Evolutionary conservation across 768 basidiomycete genomes (phyloP).

Genomic region (Mycena albidolilacea): DNA sequence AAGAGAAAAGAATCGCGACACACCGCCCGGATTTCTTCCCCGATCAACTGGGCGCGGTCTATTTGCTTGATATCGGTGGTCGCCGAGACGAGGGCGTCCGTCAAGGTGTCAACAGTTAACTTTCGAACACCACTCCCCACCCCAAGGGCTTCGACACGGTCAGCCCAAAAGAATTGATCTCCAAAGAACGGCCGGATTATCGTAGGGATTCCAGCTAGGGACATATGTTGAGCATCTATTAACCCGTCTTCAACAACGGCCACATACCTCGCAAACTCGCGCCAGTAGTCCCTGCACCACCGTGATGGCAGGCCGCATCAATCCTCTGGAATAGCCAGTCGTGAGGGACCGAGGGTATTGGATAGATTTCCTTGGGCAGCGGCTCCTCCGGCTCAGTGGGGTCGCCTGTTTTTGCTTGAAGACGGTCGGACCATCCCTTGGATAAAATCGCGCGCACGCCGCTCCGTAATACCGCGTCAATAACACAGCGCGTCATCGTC

Average conservation of each 20-base stretch:
- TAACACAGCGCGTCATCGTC: conserved; percentile 91
- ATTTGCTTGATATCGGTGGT: conserved; percentile 94
- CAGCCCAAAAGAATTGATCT: conserved; percentile 98
- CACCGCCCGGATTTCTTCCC: conserved; percentile 90
- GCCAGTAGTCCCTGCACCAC: conserved; percentile 96
- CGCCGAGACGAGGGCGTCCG: conserved; percentile 84
- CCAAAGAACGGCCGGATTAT: conserved; percentile 99
- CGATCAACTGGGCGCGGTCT: conserved; percentile 84
- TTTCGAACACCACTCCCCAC: conserved; percentile 92
- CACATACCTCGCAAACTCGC: conserved; percentile 89
- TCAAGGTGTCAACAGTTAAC: conserved; percentile 82
- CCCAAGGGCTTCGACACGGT: conserved; percentile 96
- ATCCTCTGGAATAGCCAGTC: conserved; percentile 97
- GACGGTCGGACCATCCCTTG: conserved; percentile 97
- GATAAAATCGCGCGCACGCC: conserved; percentile 95
- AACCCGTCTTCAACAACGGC: not conserved
- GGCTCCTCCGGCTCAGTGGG: conserved; percentile 76
- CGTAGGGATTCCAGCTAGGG: conserved; percentile 90
- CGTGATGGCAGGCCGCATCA: conserved; percentile 85
- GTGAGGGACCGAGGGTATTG: conserved; percentile 90
- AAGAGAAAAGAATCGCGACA: conserved; percentile 38
- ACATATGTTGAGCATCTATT: not conserved
- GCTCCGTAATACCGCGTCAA: conserved; percentile 89
- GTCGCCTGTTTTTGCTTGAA: conserved; percentile 75
- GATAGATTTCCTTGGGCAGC: conserved; percentile 84